Evolutionary conservation across 371 early-diverging fungal genomes (phyloP), one percentile per base, ranked within the genome.

Genomic region (Basidiobolus heterosporus): DNA sequence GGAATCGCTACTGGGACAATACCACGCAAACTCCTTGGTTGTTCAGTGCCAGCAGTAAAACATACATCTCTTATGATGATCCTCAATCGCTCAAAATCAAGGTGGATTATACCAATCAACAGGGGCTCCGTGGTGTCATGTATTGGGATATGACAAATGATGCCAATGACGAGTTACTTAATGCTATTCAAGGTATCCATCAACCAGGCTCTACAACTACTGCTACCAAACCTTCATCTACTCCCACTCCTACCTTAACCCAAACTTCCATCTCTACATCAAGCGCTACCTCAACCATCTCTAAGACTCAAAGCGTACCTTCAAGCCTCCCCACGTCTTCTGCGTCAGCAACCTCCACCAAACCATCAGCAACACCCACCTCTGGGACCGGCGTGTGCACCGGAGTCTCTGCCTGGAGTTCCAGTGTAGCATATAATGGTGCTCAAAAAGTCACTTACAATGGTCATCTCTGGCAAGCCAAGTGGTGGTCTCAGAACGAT

Each of bases 1-100:
- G 69, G 71, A 52, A 55, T 11, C 69, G 74, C 16, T 56, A 71
- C 48, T 78, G 74, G 78, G 83, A 81, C 44, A 49, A 62, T 17
- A 54, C 53, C 9, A 62, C 75, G n/a, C 54, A 69, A 54, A 80
- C 80, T 0, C 81, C 81, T 18, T 79, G 82, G 82, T 54, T 81
- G 47, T 80, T 72, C 62, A 73, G 75, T 41, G 56, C 67, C 2
- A 45, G 58, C 1, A 57, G 59, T 35, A 64, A 69, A 36, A 64
- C 58, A 0, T 78, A 69, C 45, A 66, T 82, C 35, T 70, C 74
- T 11, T 82, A 78, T 49, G 80, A 80, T 48, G 78, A 79, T 54
- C 67, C 72, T 15, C 47, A 56, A 16, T 76, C 75, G 9, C 38
- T 80, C 11, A 54, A 57, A 3, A 51, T 67, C 47, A 82, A 82